phyloP scores from a whole-genome alignment of 2,329 filamentous ascomycete species.

The Diaporthe sp. region DNA sequence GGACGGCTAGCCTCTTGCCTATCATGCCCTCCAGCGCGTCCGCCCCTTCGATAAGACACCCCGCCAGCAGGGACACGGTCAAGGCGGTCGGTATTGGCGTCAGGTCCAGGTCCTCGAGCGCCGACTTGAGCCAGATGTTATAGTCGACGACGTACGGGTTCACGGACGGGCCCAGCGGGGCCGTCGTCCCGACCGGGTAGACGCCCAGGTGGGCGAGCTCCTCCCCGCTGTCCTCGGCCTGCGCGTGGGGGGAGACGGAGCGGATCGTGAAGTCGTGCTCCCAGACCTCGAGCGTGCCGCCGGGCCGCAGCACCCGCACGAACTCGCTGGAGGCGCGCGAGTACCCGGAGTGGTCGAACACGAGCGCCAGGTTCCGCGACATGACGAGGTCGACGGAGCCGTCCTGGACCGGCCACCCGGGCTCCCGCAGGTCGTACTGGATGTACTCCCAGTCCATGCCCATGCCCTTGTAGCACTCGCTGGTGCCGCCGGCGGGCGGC shows the following conservation, averaged over 20 bases:
- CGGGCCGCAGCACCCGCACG: constrained; percentile 70
- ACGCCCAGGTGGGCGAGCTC: not conserved
- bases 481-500: not conserved
- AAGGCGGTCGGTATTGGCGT: constrained; percentile 70
- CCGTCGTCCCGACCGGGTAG: constrained; percentile 59
- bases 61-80: constrained; percentile 61
- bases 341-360: constrained; percentile 70
- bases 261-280: constrained; percentile 74
- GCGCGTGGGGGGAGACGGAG: constrained; percentile 65
- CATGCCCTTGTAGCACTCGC: constrained; percentile 10
- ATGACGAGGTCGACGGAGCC: constrained; percentile 38
- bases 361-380: constrained; percentile 31
- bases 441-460: constrained; percentile 64
- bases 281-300: constrained; percentile 74
- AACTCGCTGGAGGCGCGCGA: constrained; percentile 71
- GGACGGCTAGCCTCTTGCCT: constrained; percentile 66
- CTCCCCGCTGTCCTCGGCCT: constrained; percentile 62
- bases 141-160: constrained; percentile 72
- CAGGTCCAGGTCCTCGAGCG: constrained; percentile 68
- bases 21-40: constrained; percentile 66
- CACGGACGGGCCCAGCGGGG: constrained; percentile 71
- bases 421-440: constrained; percentile 71
- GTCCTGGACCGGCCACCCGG: constrained; percentile 60
- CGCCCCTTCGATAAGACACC: constrained; percentile 63
- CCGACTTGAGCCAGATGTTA: constrained; percentile 71